phyloP scores from a whole-genome alignment of 805 yeast species.

The Yamadazyma sp. region DNA sequence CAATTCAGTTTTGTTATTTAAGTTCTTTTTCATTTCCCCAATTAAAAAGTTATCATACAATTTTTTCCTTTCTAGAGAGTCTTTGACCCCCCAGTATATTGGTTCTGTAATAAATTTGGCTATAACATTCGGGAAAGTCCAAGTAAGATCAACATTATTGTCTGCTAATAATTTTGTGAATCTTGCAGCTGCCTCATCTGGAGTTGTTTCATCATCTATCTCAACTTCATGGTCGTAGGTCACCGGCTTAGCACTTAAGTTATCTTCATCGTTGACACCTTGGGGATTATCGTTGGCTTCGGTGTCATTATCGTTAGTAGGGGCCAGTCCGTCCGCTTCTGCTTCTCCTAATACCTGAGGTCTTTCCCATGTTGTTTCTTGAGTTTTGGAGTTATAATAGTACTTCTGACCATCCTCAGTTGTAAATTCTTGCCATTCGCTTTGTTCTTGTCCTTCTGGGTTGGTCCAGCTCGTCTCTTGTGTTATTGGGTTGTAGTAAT shows the following conservation, averaged over 20 bases:
- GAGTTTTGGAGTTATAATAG: constrained; percentile 63
- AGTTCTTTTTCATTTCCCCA: constrained; percentile 42
- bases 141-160: constrained; percentile 61
- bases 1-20: constrained; percentile 50
- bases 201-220: constrained; percentile 1
- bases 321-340: neutral
- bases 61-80: constrained; percentile 56
- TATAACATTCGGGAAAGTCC: constrained; percentile 72
- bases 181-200: constrained; percentile 35
- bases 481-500: constrained; percentile 66
- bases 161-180: constrained; percentile 55
- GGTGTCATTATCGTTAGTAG: neutral
- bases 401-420: constrained; percentile 60
- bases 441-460: constrained; percentile 50
- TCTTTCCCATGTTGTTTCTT: constrained; percentile 77
- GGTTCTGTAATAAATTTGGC: constrained; percentile 54
- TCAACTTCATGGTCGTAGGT: constrained; percentile 1
- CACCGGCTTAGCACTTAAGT: constrained; percentile 3
- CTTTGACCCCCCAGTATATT: constrained; percentile 64
- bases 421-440: constrained; percentile 40
- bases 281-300: constrained; percentile 5
- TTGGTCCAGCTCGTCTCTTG: constrained; percentile 78
- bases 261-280: neutral
- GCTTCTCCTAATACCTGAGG: constrained; percentile 47
- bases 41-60: constrained; percentile 63